phyloP scores from a whole-genome alignment of 1,139 yeast genomes.

The Suhomyces ambrosiae region DNA sequence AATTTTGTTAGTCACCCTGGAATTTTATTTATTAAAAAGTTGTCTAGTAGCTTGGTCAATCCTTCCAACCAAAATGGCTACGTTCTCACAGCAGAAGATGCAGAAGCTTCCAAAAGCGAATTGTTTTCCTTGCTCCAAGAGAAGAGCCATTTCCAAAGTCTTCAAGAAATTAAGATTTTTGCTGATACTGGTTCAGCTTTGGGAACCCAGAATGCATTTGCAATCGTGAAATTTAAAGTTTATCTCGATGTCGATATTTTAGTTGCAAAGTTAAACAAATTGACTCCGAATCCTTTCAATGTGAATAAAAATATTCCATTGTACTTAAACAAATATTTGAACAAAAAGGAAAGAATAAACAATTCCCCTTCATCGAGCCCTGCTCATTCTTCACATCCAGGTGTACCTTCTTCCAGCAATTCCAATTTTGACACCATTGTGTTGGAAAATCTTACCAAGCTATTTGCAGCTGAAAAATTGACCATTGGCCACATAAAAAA shows the following conservation, averaged over 20 bases:
- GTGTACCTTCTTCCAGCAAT: background rate
- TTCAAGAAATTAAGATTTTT: constrained; percentile 34
- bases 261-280: constrained; percentile 23
- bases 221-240: constrained; percentile 39
- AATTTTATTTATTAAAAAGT: constrained; percentile 58
- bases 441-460: constrained; percentile 44
- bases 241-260: constrained; percentile 41
- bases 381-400: background rate
- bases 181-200: constrained; percentile 3
- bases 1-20: constrained; percentile 66
- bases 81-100: constrained; percentile 12
- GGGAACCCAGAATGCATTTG: constrained; percentile 22
- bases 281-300: constrained; percentile 37
- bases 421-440: constrained; percentile 38
- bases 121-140: constrained; percentile 30
- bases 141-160: constrained; percentile 29
- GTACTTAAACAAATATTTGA: constrained; percentile 19
- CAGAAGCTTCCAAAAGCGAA: constrained; percentile 15
- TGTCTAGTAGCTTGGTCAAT: constrained; percentile 23
- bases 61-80: constrained; percentile 11
- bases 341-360: constrained; percentile 22
- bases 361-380: background rate
- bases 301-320: constrained; percentile 23
- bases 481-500: background rate
- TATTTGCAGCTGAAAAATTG: constrained; percentile 24